Evolutionary conservation across 371 early-diverging fungal species (phyloP).

Genomic region (Mortierella sp.): DNA sequence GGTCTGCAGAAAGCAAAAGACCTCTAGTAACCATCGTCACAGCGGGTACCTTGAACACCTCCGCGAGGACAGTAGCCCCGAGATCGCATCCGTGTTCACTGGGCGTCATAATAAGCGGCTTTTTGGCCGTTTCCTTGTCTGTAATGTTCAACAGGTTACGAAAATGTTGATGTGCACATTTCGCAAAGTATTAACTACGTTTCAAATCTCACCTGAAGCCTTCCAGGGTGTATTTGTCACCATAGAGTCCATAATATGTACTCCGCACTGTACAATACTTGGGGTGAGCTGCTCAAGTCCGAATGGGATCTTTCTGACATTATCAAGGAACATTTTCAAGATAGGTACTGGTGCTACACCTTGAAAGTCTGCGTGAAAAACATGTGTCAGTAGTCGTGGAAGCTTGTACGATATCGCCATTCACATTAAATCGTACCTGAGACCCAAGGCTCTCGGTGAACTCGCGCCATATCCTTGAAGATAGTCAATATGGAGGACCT

Average conservation of each 20-base stretch:
- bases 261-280: conserved; percentile 64
- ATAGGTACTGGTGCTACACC: conserved; percentile 36
- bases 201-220: conserved; percentile 21
- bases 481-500: conserved; percentile 57
- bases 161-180: not conserved
- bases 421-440: conserved; percentile 41
- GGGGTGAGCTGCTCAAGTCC: conserved; percentile 75
- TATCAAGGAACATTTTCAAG: conserved; percentile 34
- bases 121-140: conserved; percentile 28
- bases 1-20: no score
- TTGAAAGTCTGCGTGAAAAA: conserved; percentile 27
- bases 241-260: conserved; percentile 64
- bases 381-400: not conserved
- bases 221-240: conserved; percentile 45
- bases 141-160: not conserved
- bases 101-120: conserved; percentile 26
- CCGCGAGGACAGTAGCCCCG: conserved; percentile 58
- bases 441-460: conserved; percentile 64
- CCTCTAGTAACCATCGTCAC: no score
- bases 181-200: not conserved
- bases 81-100: conserved; percentile 54
- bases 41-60: conserved; percentile 59
- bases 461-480: conserved; percentile 64
- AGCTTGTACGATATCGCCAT: not conserved
- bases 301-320: conserved; percentile 60